Percentiles rank a stretch among this genome's conserved stretches.
phyloP scores from a whole-genome alignment of 306 rosid species.

The Heteromeles arbutifolia region DNA sequence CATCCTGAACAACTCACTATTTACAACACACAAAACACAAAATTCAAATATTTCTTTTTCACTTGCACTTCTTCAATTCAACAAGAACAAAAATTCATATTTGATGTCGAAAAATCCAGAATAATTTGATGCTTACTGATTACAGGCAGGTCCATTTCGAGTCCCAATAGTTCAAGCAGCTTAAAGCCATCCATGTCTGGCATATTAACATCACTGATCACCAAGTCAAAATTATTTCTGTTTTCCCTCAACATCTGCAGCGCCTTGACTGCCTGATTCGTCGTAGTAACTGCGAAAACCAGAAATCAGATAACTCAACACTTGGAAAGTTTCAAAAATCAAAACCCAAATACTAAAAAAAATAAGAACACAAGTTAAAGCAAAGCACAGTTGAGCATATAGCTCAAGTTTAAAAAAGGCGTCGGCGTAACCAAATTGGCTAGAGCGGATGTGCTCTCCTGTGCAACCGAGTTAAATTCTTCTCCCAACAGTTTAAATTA shows the following conservation, averaged over 20 bases:
- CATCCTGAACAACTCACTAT: background rate
- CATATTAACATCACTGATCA: conserved; percentile 83
- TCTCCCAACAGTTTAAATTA: too few species aligned
- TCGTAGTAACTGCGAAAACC: conserved; percentile 58
- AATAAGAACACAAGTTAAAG: too few species aligned
- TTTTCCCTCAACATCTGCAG: conserved; percentile 63
- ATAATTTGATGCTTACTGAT: conserved; percentile 51
- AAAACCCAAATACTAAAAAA: background rate
- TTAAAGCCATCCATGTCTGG: conserved; percentile 91
- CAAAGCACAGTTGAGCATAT: too few species aligned
- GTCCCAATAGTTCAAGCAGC: conserved; percentile 76
- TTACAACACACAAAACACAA: background rate
- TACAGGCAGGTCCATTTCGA: conserved; percentile 87
- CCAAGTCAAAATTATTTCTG: conserved; percentile 58
- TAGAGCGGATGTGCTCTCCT: too few species aligned
- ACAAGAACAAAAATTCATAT: background rate
- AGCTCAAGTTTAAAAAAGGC: too few species aligned
- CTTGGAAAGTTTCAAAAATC: background rate
- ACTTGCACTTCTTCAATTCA: background rate
- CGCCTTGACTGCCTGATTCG: conserved; percentile 59
- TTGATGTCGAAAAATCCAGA: background rate
- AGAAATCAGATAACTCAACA: conserved; percentile 12
- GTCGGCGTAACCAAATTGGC: too few species aligned
- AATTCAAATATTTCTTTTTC: background rate
- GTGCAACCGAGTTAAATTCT: too few species aligned